phyloP scores from a whole-genome alignment of 2,329 filamentous ascomycete species.

The Chaetomium olivaceum region DNA sequence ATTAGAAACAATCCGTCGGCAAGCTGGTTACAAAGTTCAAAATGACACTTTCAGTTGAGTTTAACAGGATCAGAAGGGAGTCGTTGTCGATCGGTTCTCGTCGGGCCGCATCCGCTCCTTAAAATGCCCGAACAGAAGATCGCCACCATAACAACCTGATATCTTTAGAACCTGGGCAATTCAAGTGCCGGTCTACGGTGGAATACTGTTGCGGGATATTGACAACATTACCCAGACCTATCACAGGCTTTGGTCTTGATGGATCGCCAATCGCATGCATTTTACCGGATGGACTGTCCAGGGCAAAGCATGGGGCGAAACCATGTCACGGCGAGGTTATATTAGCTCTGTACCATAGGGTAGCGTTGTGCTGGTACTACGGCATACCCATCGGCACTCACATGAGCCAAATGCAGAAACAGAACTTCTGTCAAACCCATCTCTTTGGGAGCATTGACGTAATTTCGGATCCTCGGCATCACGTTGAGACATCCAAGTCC shows the following conservation, averaged over 20 bases:
- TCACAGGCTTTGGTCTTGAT: slow-evolving; percentile 15
- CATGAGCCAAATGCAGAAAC: background rate
- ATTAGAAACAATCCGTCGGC: background rate
- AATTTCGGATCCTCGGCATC: slow-evolving; percentile 7
- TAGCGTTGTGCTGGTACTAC: background rate
- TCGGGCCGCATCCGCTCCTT: slow-evolving; percentile 8
- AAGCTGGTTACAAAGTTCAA: background rate
- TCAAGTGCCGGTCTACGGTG: slow-evolving; percentile 24
- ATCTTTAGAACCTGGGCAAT: slow-evolving; percentile 3
- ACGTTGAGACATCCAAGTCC: background rate
- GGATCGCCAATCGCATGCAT: slow-evolving; percentile 17
- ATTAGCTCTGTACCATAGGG: background rate
- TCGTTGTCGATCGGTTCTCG: background rate
- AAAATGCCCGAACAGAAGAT: slow-evolving; percentile 3
- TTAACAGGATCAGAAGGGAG: background rate
- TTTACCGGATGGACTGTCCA: slow-evolving; percentile 19
- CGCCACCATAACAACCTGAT: background rate
- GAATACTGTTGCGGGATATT: slow-evolving; percentile 15
- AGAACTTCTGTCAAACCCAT: background rate
- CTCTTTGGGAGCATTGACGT: background rate
- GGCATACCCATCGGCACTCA: background rate
- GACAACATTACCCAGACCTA: slow-evolving; percentile 24
- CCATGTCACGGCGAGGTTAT: slow-evolving; percentile 1
- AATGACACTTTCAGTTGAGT: background rate
- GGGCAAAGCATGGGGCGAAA: background rate